These are phyloP conservation scores for Smallanthus sonchifolius DNA, from an alignment of 129 eudicot species.

Conservation along the genomic window DNA sequence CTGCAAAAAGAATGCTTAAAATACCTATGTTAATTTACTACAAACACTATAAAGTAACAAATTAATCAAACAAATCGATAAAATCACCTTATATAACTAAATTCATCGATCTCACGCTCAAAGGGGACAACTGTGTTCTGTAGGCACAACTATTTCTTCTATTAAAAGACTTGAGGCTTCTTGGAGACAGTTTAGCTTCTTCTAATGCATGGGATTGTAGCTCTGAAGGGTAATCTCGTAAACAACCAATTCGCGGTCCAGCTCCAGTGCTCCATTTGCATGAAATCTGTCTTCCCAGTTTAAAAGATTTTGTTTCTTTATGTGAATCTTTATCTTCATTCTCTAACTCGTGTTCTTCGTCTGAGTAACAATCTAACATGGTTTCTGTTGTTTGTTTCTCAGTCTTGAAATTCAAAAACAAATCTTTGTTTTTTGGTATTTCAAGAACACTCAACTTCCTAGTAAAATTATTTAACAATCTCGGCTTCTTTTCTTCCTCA, in stretches of 20 bases:
- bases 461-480: constrained; percentile 19
- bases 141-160: constrained; percentile 17
- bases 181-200: constrained; percentile 72
- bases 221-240: constrained; percentile 79
- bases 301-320: constrained; percentile 53
- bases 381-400: constrained; percentile 28
- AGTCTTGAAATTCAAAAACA: constrained; percentile 22
- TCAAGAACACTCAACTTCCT: constrained; percentile 36
- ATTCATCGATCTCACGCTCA: neutral
- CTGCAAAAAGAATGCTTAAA: constrained; percentile 26
- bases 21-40: constrained; percentile 16
- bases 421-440: constrained; percentile 46
- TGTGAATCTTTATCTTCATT: constrained; percentile 55
- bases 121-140: constrained; percentile 29
- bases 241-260: constrained; percentile 89
- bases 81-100: neutral
- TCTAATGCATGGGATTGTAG: constrained; percentile 80
- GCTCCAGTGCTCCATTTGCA: constrained; percentile 97
- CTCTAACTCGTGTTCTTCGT: constrained; percentile 24
- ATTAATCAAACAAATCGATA: constrained; percentile 10
- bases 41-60: neutral
- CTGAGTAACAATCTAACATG: constrained; percentile 42
- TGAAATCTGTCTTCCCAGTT: constrained; percentile 65
- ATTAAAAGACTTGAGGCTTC: constrained; percentile 28
- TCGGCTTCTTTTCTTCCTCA: constrained; percentile 21